A percentile compares a stretch with the other conserved stretches of the same genome.
These are phyloP conservation scores for Fermentozyma sake DNA, from an alignment of 1,139 yeast genomes.

Conservation along the genomic window DNA sequence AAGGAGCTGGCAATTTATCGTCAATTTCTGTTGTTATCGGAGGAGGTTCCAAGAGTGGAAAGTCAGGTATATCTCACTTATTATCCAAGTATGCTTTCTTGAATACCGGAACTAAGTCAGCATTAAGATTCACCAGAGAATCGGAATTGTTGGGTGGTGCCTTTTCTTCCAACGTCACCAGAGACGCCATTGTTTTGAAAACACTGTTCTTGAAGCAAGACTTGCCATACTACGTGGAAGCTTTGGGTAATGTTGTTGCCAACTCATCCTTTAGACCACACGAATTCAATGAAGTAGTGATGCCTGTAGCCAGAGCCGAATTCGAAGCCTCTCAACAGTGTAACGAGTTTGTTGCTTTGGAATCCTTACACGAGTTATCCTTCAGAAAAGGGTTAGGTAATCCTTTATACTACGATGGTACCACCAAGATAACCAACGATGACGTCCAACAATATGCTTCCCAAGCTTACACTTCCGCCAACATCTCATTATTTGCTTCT, in stretches of 20 bases:
- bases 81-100: constrained; percentile 82
- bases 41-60: constrained; percentile 81
- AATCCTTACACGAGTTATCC: constrained; percentile 73
- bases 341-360: constrained; percentile 63
- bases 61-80: constrained; percentile 84
- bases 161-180: constrained; percentile 64
- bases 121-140: constrained; percentile 91
- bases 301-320: constrained; percentile 71
- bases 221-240: constrained; percentile 88
- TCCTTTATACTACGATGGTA: constrained; percentile 72
- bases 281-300: constrained; percentile 76
- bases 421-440: constrained; percentile 52
- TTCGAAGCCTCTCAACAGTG: constrained; percentile 43
- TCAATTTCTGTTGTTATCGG: constrained; percentile 63
- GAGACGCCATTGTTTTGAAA: constrained; percentile 78
- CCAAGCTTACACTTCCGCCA: constrained; percentile 56
- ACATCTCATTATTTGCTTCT: constrained; percentile 60
- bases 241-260: constrained; percentile 72
- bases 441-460: constrained; percentile 67
- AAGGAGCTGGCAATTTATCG: constrained; percentile 60
- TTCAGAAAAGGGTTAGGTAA: constrained; percentile 89
- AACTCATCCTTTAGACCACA: constrained; percentile 75
- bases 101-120: constrained; percentile 80
- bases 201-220: constrained; percentile 83
- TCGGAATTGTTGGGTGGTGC: constrained; percentile 89